Base-by-base conservation (phyloP, 1,284 basidiomycete genomes). In the Volvariella volvacea region DNA sequence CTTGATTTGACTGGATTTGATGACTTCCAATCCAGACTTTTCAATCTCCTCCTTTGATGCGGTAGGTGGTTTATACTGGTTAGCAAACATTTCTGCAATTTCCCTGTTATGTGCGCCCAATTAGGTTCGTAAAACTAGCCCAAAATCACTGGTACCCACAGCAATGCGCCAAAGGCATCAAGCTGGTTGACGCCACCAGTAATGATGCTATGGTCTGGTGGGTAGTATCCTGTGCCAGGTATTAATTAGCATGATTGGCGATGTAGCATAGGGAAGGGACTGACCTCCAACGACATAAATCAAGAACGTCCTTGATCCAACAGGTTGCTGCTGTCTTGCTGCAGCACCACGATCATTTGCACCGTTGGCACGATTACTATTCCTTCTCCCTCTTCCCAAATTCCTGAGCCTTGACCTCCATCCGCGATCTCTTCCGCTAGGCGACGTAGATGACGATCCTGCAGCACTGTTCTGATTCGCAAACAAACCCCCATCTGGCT, bases 161-260 rank as follows among this genome's bases (percentile, higher is more conserved):
- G 71, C 44, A 89, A 57, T 45, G 83, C 80, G 56, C 88, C 86
- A 59, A 90, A 86, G 16, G 83, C 89, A 55, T 78, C 84, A 52
- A 91, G 65, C 22, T 80, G 76, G 49, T 82, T 79, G 0, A 82
- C 63, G 3, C 66, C 82, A 21, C 86, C 85, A 3, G 82, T 83
- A 39, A 93, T 79, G 48, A 94, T 81, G 42, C 80, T 85, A 59
- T 93, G 90, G 50, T 88, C 81, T 17, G 85, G 84, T 1, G 90
- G 88, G 58, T 92, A 94, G 57, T 92, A 90, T 15, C 89, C 90
- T 79, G 53, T 7, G 50, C 44, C 56, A 38, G 39, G 33, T 46
- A 32, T 50, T 31, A 44, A 33, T 39, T 20, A 36, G 19, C 34
- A 36, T n/a, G 15, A 6, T 4, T 6, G 34, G 34, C 8, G 6